phyloP scores from a whole-genome alignment of 495 filamentous ascomycete species.

The Penicillium odoratum region DNA sequence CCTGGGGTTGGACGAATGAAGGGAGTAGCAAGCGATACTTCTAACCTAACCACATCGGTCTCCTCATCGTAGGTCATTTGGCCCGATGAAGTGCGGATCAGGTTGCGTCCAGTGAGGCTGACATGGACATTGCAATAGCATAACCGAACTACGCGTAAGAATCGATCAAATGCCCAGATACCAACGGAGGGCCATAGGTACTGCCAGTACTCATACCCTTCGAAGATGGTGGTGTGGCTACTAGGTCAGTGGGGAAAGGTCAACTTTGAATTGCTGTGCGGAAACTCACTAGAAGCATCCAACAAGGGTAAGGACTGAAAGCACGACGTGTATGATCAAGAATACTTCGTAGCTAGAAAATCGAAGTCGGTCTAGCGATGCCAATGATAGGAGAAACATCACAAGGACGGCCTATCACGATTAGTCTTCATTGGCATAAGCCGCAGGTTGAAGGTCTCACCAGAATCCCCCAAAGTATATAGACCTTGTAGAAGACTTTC shows the following conservation, averaged over 20 bases:
- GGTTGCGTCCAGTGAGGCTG: slow-evolving; percentile 13
- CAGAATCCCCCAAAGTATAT: slow-evolving; percentile 40
- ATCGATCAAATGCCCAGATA: slow-evolving; percentile 54
- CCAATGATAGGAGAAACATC: slow-evolving; percentile 47
- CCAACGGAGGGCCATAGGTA: slow-evolving; percentile 53
- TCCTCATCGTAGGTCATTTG: slow-evolving; percentile 45
- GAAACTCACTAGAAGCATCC: slow-evolving; percentile 52
- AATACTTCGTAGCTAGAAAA: slow-evolving; percentile 54
- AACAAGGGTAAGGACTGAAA: slow-evolving; percentile 50
- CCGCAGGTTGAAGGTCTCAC: slow-evolving; percentile 17
- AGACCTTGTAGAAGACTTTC: slow-evolving; percentile 34
- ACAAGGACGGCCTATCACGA: slow-evolving; percentile 47
- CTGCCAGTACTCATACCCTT: slow-evolving; percentile 47
- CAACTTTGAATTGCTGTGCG: too few species aligned
- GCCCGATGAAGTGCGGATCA: slow-evolving; percentile 28
- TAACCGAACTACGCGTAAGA: slow-evolving; percentile 47
- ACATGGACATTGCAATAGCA: slow-evolving; percentile 49
- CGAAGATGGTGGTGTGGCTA: slow-evolving; percentile 52
- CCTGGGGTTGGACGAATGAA: slow-evolving; percentile 44
- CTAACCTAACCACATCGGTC: slow-evolving; percentile 53
- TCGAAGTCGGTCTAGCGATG: slow-evolving; percentile 51
- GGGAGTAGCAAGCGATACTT: slow-evolving; percentile 36
- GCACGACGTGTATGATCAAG: slow-evolving; percentile 51
- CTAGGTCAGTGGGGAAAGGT: neutral
- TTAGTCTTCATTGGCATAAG: neutral